Conservation (phyloP, 2,329 filamentous ascomycete species). For the Aspergillus transmontanensis region DNA sequence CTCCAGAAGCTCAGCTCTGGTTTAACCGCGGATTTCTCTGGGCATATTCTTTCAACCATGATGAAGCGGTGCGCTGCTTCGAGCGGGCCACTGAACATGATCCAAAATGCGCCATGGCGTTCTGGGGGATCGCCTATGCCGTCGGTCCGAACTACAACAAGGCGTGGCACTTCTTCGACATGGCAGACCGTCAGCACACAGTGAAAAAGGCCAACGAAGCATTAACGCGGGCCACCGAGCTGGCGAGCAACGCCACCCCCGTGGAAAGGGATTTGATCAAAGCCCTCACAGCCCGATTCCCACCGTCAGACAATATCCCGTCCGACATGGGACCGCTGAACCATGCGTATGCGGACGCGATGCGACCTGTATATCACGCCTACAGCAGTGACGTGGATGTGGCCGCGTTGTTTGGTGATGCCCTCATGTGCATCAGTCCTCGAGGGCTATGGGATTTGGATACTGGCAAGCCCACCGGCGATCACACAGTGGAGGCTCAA, state of each 20-base stretch:
- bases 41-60: constrained; percentile 42
- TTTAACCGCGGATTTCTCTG: constrained; percentile 43
- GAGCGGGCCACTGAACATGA: constrained; percentile 29
- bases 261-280: constrained; percentile 64
- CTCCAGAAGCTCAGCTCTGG: constrained; percentile 38
- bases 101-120: constrained; percentile 35
- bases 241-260: constrained; percentile 40
- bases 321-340: constrained; percentile 57
- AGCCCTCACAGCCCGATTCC: constrained; percentile 53
- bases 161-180: constrained; percentile 70
- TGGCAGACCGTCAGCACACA: constrained; percentile 54
- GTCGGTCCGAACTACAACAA: constrained; percentile 78
- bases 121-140: constrained; percentile 56
- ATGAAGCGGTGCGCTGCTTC: constrained; percentile 35
- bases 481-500: constrained; percentile 51
- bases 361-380: constrained; percentile 54
- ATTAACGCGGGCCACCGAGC: constrained; percentile 43
- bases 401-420: constrained; percentile 62
- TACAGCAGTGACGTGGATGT: constrained; percentile 62
- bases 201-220: constrained; percentile 51
- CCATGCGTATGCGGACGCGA: constrained; percentile 60
- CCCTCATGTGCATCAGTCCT: constrained; percentile 66
- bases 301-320: constrained; percentile 41
- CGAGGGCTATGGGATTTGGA: constrained; percentile 63
- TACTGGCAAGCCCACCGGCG: constrained; percentile 54